These are phyloP conservation scores for Wickerhamia fluorescens DNA, from an alignment of 805 yeast genomes.

Conservation along the genomic window DNA sequence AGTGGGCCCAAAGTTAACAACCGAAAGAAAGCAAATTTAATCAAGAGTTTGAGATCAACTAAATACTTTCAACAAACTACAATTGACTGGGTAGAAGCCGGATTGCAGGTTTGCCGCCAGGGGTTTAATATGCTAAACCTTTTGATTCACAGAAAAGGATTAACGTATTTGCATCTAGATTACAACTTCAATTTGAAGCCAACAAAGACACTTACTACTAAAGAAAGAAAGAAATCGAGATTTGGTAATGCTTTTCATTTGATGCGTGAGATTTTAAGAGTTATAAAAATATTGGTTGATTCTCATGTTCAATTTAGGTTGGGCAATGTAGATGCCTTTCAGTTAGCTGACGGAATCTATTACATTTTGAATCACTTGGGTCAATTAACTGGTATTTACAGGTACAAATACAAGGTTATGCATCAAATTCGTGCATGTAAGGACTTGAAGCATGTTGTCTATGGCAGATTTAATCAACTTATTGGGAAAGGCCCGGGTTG, in stretches of 20 bases:
- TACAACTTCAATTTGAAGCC: slow-evolving; percentile 95
- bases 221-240: slow-evolving; percentile 90
- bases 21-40: slow-evolving; percentile 48
- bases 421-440: slow-evolving; percentile 95
- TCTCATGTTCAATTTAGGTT: slow-evolving; percentile 87
- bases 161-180: slow-evolving; percentile 88
- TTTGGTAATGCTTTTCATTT: slow-evolving; percentile 96
- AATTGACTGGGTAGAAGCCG: slow-evolving; percentile 98
- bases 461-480: slow-evolving; percentile 71
- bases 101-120: slow-evolving; percentile 85
- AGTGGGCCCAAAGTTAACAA: slow-evolving; percentile 27
- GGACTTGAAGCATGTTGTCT: slow-evolving; percentile 88
- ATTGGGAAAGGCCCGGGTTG: slow-evolving; percentile 98
- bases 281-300: slow-evolving; percentile 83
- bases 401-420: slow-evolving; percentile 97
- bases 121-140: slow-evolving; percentile 91
- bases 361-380: slow-evolving; percentile 91
- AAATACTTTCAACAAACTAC: slow-evolving; percentile 87
- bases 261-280: slow-evolving; percentile 79
- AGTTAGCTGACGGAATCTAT: slow-evolving; percentile 89
- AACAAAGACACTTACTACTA: slow-evolving; percentile 90
- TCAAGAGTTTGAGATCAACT: slow-evolving; percentile 65
- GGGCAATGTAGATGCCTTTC: slow-evolving; percentile 89
- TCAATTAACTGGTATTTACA: slow-evolving; percentile 90
- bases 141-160: slow-evolving; percentile 81